phyloP scores from a whole-genome alignment of 2,329 filamentous ascomycete species.

The Corniculantispora saksenae region DNA sequence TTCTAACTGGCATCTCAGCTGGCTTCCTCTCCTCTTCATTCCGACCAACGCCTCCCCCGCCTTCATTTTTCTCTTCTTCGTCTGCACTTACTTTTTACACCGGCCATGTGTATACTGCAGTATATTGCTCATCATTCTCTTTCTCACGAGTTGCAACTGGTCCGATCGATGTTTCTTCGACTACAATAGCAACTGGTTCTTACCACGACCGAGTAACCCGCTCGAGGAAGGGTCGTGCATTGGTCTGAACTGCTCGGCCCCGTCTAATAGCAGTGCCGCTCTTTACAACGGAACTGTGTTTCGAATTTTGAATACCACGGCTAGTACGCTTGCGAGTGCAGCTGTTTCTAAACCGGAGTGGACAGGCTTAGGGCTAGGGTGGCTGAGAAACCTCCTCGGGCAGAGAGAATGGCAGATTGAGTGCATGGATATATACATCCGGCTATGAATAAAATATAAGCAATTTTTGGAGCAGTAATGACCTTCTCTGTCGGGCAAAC shows the following conservation, averaged over 20 bases:
- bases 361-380: slow-evolving; percentile 80
- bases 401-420: slow-evolving; percentile 87
- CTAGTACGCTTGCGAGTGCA: slow-evolving; percentile 65
- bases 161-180: slow-evolving; percentile 91
- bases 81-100: slow-evolving; percentile 94
- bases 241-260: slow-evolving; percentile 23
- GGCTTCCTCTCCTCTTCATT: slow-evolving; percentile 85
- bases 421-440: slow-evolving; percentile 84
- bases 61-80: slow-evolving; percentile 86
- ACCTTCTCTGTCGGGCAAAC: too few species aligned
- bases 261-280: slow-evolving; percentile 25
- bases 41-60: slow-evolving; percentile 82
- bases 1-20: slow-evolving; percentile 50
- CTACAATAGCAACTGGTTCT: slow-evolving; percentile 89
- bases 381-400: slow-evolving; percentile 79
- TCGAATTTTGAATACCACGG: slow-evolving; percentile 68
- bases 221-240: slow-evolving; percentile 30
- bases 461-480: too few species aligned
- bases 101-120: slow-evolving; percentile 98
- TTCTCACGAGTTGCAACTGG: slow-evolving; percentile 89
- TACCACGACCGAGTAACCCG: slow-evolving; percentile 59
- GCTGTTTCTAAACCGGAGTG: slow-evolving; percentile 68
- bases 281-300: slow-evolving; percentile 51
- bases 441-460: slow-evolving; percentile 57
- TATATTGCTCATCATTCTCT: slow-evolving; percentile 90